Base-by-base conservation (phyloP, 139 green algal genomes). In the Tetradesmus lagerheimii region DNA sequence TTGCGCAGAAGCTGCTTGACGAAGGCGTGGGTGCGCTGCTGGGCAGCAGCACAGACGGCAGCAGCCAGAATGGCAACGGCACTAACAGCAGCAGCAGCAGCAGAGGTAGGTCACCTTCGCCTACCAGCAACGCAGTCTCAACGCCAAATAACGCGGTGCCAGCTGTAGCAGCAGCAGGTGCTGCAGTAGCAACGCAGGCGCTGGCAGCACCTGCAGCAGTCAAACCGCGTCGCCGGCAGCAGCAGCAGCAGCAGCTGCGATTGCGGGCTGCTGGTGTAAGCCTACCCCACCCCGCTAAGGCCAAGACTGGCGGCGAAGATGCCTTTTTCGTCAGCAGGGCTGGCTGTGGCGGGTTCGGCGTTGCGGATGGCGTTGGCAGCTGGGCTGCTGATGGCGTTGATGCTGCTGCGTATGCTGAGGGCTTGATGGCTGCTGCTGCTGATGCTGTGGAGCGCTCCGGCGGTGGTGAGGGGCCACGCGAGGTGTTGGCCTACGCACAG, bases 351-450 rank as follows among this genome's bases (percentile, higher is more conserved):
- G 94, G 93, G 0, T 75, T 98, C n/a, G 97, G 96, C n/a, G 94
- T 99, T 25, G 96, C 97, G 16, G 97, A 99, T 91, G 97, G 97
- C 20, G 97, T 99, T 62, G 95, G 97, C 47, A 94, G 95, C 53
- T 99, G 97, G 97, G 92, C 93, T 20, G 83, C 93, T 35, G 93
- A 97, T 16, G 95, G 95, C 9, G 89, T 99, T 0, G 94, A 98
- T 90, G 91, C 97, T 6, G 92, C 94, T 25, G 86, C 93, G 12
- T 99, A 98, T 90, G 91, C 95, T 11, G 86, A 93, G 20, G 76
- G 77, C 23, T 83, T 98, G 35, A 95, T 97, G 91, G 35, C 29
- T 79, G 82, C 82, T 77, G 82, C 82, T 87, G 79, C 41, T 85
- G 79, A 64, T 66, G 79, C 53, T 38, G 50, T 67, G 45, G 82